Base-by-base conservation (phyloP, 1,284 basidiomycete species). In the Austropuccinia psidii region DNA sequence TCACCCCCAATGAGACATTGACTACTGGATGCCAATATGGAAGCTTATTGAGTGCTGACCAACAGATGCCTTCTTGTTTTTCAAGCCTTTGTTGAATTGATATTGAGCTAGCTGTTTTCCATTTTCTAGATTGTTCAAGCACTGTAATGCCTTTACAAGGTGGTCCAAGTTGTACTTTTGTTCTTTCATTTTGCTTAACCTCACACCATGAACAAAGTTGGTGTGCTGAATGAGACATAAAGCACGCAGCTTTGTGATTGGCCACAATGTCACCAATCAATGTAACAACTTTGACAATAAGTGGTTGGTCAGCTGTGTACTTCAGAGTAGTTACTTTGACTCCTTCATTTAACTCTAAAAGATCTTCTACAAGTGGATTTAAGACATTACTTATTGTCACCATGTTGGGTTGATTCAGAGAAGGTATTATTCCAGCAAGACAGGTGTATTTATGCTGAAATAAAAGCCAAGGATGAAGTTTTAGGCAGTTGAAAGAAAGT, bases 181-280 rank as follows among this genome's bases (percentile, higher is more conserved):
- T n/a, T n/a, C n/a, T n/a, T n/a, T n/a, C n/a, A n/a, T n/a, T n/a
- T n/a, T n/a, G n/a, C n/a, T n/a, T n/a, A n/a, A n/a, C n/a, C n/a
- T n/a, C n/a, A n/a, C 58, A 61, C 15, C n/a, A 61, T 6, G 33
- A 61, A 35, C 11, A 61, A 7, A 39, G 27, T 5, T 43, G 7
- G 5, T 5, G 21, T 61, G 58, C 58, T 43, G 58, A 31, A 39
- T 61, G 58, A 35, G 58, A 61, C 7, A 35, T 35, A 43, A 39
- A 61, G 9, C 58, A 27, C 8, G 58, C 58, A 37, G 39, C 58
- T 21, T 61, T 61, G 21, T 61, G 58, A 4, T 27, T 61, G 5
- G 58, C 58, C 4, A 61, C 58, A 33, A 61, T 37, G 35, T 61
- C 58, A 6, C 64, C 64, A 5, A 50, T 27, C 15, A 66, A n/a